Base-by-base conservation (phyloP, 768 basidiomycete species). In the Hysterangium stoloniferum region DNA sequence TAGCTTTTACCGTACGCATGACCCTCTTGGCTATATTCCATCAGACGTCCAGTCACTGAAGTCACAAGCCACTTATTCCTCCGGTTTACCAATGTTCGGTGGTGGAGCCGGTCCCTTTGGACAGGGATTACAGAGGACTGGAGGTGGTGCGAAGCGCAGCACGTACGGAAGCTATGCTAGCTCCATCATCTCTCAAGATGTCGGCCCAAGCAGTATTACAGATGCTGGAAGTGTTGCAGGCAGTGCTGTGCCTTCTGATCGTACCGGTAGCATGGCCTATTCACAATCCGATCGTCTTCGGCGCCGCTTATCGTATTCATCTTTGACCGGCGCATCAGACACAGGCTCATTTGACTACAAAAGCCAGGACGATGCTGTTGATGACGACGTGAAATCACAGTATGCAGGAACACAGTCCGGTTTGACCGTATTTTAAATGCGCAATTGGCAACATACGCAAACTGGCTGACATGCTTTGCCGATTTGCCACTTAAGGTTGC, bases 11-110 rank as follows among this genome's bases (percentile, higher is more conserved):
- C 82, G 93, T 52, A 90, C 90, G 0, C 93, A 97, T 66, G 94
- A 97, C 62, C 82, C 93, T 0, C 75, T 94, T 48, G 84, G 87
- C 4, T 94, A 94, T 65, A 95, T 97, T 56, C 92, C 93, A 1
- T 90, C 91, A 5, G 96, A 98, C 62, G 88, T 84, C 20, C 95
- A 96, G 63, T 97, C 95, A 3, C 78, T 98, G 40, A 84, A 92
- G 48, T 98, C 95, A 2, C 96, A 99, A 66, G 94, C 95, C 0
- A 93, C 91, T 0, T 94, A 96, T 62, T 87, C 93, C 2, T 92
- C 93, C 8, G 89, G 90, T 22, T 71, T 95, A 27, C 93, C 92
- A 13, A 79, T 88, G 75, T 94, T 93, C 61, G 64, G 70, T 13
- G 74, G 79, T 45, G 69, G 76, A 25, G 75, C 75, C 57, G 79